These are phyloP conservation scores for Pythium scleroteichum DNA, from an alignment of 352 stramenopile genomes.

Conservation along the genomic window DNA sequence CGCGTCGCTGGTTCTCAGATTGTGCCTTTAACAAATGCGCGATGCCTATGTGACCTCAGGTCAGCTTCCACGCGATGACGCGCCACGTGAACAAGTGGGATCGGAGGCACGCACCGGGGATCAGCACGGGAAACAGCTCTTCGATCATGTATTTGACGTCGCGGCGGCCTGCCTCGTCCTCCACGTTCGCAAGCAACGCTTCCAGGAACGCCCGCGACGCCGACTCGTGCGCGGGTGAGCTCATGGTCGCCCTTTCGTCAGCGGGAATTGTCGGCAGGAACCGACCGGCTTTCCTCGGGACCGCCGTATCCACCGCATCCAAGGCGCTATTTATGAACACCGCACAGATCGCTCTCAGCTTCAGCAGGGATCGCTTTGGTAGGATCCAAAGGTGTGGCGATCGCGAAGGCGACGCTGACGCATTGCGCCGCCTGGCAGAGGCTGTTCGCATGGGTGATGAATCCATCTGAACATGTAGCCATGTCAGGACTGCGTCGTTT, in stretches of 20 bases:
- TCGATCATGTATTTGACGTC: slow-evolving; percentile 57
- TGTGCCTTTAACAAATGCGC: slow-evolving; percentile 54
- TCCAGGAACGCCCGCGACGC: slow-evolving; percentile 45
- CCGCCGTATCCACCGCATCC: too few relatives aligned
- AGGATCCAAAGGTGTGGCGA: too few relatives aligned
- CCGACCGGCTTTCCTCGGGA: too few relatives aligned
- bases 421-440: background rate
- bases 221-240: slow-evolving; percentile 33
- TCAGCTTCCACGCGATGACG: background rate
- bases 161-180: slow-evolving; percentile 32
- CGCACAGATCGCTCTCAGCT: background rate
- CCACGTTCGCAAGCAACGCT: slow-evolving; percentile 36
- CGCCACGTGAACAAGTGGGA: background rate
- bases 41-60: slow-evolving; percentile 32
- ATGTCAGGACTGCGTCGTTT: background rate
- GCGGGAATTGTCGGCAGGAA: too few relatives aligned
- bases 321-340: background rate
- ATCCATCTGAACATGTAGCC: slow-evolving; percentile 10
- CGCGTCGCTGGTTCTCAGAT: slow-evolving; percentile 35
- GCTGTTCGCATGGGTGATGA: background rate
- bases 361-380: too few relatives aligned
- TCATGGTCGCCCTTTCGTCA: slow-evolving; percentile 8
- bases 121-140: slow-evolving; percentile 54
- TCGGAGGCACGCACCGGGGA: slow-evolving; percentile 37
- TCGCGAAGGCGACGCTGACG: too few relatives aligned